phyloP scores from a whole-genome alignment of 2,329 filamentous ascomycete species.

The Orbilia javanica region DNA sequence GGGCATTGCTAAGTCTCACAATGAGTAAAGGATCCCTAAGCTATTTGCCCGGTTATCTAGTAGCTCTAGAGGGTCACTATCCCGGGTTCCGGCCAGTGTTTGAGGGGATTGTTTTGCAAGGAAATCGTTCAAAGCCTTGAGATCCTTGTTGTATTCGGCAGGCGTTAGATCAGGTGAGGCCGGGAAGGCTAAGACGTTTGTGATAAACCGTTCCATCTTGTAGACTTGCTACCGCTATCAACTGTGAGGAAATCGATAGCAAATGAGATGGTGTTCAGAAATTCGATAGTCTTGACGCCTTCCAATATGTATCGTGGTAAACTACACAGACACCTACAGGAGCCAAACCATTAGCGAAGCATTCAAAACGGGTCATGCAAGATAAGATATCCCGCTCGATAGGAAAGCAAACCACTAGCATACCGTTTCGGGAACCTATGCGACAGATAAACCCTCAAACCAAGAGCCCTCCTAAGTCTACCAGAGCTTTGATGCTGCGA shows the following conservation, averaged over 20 bases:
- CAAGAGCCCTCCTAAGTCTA: background rate
- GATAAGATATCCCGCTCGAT: background rate
- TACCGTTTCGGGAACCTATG: background rate
- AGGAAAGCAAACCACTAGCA: background rate
- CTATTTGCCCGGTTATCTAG: constrained; percentile 61
- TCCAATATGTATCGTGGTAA: background rate
- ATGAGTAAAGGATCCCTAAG: constrained; percentile 61
- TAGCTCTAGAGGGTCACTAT: constrained; percentile 60
- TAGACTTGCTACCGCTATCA: constrained; percentile 27
- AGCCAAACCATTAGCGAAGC: background rate
- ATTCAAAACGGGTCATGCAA: background rate
- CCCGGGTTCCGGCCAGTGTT: constrained; percentile 59
- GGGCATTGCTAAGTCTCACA: constrained; percentile 58
- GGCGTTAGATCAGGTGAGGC: constrained; percentile 59
- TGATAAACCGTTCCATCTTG: constrained; percentile 62
- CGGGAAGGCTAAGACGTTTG: constrained; percentile 59
- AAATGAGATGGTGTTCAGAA: background rate
- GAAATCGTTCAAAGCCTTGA: constrained; percentile 58
- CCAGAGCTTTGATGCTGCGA: background rate
- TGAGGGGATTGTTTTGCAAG: constrained; percentile 60
- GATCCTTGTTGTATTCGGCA: constrained; percentile 60
- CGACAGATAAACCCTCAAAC: background rate
- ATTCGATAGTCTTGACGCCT: background rate
- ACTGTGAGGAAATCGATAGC: constrained; percentile 7
- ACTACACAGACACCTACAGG: background rate